Evolutionary conservation across 129 eudicot species (phyloP).

Genomic region (Lactuca saligna): DNA sequence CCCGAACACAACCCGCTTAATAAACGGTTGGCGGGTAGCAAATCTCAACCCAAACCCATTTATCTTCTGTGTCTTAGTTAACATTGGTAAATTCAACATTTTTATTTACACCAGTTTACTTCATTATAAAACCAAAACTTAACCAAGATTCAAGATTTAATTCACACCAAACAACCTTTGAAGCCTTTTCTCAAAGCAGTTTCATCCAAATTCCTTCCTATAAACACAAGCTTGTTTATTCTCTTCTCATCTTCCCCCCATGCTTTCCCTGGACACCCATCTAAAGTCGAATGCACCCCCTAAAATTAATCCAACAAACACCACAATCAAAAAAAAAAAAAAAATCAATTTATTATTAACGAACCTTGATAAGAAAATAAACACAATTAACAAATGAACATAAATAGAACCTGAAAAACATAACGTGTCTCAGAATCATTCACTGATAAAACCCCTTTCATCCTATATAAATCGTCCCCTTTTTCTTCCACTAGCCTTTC

Average conservation of each 20-base stretch:
- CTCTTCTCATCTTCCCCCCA: conserved; percentile 89
- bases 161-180: conserved; percentile 75
- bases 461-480: conserved; percentile 87
- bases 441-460: conserved; percentile 90
- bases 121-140: too few relatives aligned
- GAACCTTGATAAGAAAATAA: background rate
- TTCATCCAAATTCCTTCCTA: conserved; percentile 88
- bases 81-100: too few relatives aligned
- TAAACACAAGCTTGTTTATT: conserved; percentile 80
- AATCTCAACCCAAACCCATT: too few relatives aligned
- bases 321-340: background rate
- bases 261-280: conserved; percentile 85
- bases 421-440: conserved; percentile 68
- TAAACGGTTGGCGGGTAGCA: too few relatives aligned
- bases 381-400: background rate
- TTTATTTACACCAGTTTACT: too few relatives aligned
- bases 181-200: conserved; percentile 75
- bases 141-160: too few relatives aligned
- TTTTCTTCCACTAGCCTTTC: conserved; percentile 86
- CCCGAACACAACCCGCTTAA: too few relatives aligned
- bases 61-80: too few relatives aligned
- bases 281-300: conserved; percentile 90
- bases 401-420: conserved; percentile 70
- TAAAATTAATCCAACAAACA: conserved; percentile 16
- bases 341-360: background rate